These are phyloP conservation scores for Lojkania enalia DNA, from an alignment of 2,329 filamentous ascomycete genomes.

Conservation along the genomic window DNA sequence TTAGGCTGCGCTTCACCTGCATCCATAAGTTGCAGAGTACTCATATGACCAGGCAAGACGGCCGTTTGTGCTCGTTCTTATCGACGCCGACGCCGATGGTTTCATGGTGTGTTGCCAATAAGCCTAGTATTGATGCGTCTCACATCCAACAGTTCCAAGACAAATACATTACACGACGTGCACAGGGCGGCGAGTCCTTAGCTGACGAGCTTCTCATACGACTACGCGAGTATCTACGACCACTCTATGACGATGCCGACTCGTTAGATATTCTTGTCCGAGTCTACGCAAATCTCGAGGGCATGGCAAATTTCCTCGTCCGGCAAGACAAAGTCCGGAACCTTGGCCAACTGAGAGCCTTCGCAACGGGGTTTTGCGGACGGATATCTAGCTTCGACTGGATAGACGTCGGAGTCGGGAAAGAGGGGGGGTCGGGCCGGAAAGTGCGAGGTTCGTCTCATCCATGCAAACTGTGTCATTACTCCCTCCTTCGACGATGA, in stretches of 20 bases:
- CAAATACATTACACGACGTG: constrained; percentile 40
- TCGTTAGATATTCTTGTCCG: constrained; percentile 40
- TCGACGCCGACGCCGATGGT: constrained; percentile 44
- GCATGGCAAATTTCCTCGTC: constrained; percentile 42
- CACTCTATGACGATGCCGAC: constrained; percentile 40
- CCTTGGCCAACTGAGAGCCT: constrained; percentile 40
- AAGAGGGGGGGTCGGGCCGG: constrained; percentile 38
- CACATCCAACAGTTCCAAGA: constrained; percentile 36
- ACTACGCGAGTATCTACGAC: constrained; percentile 41
- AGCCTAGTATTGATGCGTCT: not conserved
- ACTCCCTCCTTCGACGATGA: not conserved
- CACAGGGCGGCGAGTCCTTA: constrained; percentile 39
- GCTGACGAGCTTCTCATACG: constrained; percentile 41
- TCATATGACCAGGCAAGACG: constrained; percentile 31
- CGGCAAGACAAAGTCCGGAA: constrained; percentile 41
- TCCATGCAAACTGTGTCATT: not conserved
- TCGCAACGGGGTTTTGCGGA: constrained; percentile 43
- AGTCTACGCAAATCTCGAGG: constrained; percentile 42
- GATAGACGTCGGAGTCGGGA: constrained; percentile 41
- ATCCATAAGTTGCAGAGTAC: not conserved
- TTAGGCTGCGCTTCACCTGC: constrained; percentile 8
- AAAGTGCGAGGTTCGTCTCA: constrained; percentile 37
- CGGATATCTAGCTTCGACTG: constrained; percentile 43
- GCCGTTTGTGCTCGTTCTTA: constrained; percentile 41
- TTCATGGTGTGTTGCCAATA: constrained; percentile 31